Base-by-base conservation (phyloP, 345 rosid species). In the Erucastrum elatum region DNA sequence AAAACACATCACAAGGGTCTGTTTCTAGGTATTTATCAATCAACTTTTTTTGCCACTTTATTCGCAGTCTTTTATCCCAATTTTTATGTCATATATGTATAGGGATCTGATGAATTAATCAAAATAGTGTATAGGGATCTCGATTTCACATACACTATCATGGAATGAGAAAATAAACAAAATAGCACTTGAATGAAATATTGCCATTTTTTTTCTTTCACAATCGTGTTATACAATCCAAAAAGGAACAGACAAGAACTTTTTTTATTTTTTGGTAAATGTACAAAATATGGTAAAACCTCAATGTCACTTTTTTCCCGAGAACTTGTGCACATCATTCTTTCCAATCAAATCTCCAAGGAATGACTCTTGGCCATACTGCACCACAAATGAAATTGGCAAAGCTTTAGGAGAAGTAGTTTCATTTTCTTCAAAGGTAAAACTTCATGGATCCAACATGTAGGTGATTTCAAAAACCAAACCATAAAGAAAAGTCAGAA, bases 271-370 rank as follows among this genome's bases (percentile, higher is more conserved):
- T 8, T 56, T 12, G 16, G 56, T 0, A 25, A 72, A 67, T 79
- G 77, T 79, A 79, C 82, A 79, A 73, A 61, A 72, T 79, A 66
- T 59, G 56, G 77, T 59, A 67, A 72, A 61, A 66, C 56, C 67
- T 73, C 69, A 46, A 46, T 49, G 77, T 67, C 59, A 72, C 33
- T 55, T 35, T 26, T 10, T 59, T 4, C 77, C 82, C 0, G 64
- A 71, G 58, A 76, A 71, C 51, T 66, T 66, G 64, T 25, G 63
- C 75, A 66, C 15, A 33, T 72, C 69, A 72, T 59, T 51, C 70
- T 44, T 60, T 60, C 71, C 15, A 74, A 66, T 71, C 53, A 53
- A 78, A 37, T 37, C 16, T 64, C 34, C 81, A 71, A 64, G 72
- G 17, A 29, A 66, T 79, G 64, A 60, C 61, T 64, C 71, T 77